Evolutionary conservation across 163 green algal genomes (phyloP).

Genomic region (Scenedesmus sp.): DNA sequence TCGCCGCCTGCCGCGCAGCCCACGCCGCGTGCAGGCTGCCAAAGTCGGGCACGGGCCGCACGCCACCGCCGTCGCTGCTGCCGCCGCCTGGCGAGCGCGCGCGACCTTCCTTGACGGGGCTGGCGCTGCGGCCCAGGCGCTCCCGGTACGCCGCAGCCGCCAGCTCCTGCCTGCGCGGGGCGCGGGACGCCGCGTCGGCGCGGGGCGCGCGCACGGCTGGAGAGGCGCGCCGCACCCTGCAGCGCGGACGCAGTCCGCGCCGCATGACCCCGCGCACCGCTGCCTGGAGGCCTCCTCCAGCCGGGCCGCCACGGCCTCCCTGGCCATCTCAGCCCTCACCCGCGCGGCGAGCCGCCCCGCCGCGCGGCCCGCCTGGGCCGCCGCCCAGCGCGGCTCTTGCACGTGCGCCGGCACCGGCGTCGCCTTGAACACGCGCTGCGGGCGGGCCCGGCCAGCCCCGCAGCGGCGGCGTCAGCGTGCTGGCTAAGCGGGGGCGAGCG

Average conservation of each 20-base stretch:
- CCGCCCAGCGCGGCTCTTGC: slow-evolving; percentile 10
- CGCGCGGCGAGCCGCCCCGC: slow-evolving; percentile 35
- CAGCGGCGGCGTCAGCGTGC: not conserved
- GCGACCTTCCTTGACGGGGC: not conserved
- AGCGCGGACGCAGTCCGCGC: not conserved
- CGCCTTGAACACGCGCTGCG: slow-evolving; percentile 56
- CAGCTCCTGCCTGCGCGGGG: slow-evolving; percentile 40
- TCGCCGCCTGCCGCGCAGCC: slow-evolving; percentile 39
- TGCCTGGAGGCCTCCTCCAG: slow-evolving; percentile 29
- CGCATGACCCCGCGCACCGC: slow-evolving; percentile 26
- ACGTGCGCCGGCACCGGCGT: slow-evolving; percentile 48
- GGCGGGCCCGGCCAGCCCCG: no score
- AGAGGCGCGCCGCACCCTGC: not conserved
- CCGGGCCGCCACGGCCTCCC: slow-evolving; percentile 32
- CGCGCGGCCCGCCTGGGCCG: slow-evolving; percentile 44
- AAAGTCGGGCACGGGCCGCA: slow-evolving; percentile 60
- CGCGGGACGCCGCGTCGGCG: not conserved
- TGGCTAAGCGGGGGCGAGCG: no score
- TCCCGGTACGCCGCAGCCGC: slow-evolving; percentile 51
- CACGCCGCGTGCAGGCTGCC: slow-evolving; percentile 50
- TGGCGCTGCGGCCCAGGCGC: slow-evolving; percentile 38
- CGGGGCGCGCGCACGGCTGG: not conserved
- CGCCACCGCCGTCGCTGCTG: slow-evolving; percentile 10
- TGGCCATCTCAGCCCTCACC: slow-evolving; percentile 46
- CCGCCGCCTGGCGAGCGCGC: not conserved